Base-by-base conservation (phyloP, 345 rosid species). In the Laguncularia racemosa region DNA sequence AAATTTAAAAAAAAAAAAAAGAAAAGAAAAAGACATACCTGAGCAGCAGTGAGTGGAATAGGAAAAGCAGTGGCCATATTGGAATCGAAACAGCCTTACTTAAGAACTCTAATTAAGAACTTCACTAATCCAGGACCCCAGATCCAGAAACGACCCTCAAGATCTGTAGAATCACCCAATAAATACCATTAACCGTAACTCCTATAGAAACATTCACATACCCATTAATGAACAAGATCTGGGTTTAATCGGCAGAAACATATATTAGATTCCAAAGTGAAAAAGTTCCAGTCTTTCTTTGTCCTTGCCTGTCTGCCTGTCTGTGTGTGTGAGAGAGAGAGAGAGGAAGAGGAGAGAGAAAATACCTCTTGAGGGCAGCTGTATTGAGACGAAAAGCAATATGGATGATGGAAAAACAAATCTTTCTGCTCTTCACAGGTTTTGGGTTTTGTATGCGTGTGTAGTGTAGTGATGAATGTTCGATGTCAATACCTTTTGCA, bases 31-130 rank as follows among this genome's bases (percentile, higher is more conserved):
- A 44, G 7, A 12, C 14, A 11, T 5, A 73, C 82, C 76, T 77
- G 78, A 46, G 69, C 66, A 49, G 82, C 82, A 57, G 72, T 67
- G 56, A 77, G 62, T 8, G 74, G 74, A 19, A 67, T 52, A 54
- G 71, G 76, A 65, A 63, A 77, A 23, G 78, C 59, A 60, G 68
- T 50, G 60, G 78, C 57, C 81, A 76, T 76, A 52, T 52, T 16
- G 11, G 40, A 33, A 33, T 33, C 7, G 9, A 33, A 6, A 8
- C 54, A 18, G 54, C 13, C 20, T 51, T 10, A 20, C 54, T 51
- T 51, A 51, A 51, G 14, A 20, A 20, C 54, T 51, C 20, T 7
- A 51, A 13, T 13, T 7, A 12, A 19, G 12, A 7, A 7, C 20
- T 15, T 26, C 46, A n/a, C 69, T 50, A 57, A 52, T 44, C 51